Evolutionary conservation across 495 filamentous ascomycete genomes (phyloP).

Genomic region (Aspergillus nidulans): DNA sequence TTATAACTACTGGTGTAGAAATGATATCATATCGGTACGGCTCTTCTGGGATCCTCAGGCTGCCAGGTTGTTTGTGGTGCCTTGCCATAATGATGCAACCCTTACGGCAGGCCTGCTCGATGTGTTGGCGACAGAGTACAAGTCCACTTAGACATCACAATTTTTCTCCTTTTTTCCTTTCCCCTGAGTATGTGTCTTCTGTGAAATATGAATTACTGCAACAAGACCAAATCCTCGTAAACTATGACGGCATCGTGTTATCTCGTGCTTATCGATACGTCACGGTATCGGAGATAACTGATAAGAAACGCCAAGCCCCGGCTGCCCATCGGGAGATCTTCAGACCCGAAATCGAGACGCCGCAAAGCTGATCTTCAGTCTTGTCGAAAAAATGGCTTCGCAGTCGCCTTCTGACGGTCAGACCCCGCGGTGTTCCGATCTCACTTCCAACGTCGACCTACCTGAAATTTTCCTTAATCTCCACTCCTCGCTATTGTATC

Average conservation of each 20-base stretch:
- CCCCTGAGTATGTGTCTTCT: too few relatives aligned
- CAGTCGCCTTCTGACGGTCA: background rate
- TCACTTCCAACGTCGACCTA: too few relatives aligned
- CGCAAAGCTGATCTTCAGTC: background rate
- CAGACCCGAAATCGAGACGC: background rate
- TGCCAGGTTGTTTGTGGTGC: background rate
- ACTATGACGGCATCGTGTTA: background rate
- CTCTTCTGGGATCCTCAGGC: background rate
- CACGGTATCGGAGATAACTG: too few relatives aligned
- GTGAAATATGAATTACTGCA: too few relatives aligned
- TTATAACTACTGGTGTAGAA: background rate
- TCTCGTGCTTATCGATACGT: background rate
- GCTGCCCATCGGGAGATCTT: background rate
- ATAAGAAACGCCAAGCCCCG: background rate
- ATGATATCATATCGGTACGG: background rate
- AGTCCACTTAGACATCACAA: background rate
- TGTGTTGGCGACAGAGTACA: too few relatives aligned
- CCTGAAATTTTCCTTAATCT: background rate
- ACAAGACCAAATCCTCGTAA: background rate
- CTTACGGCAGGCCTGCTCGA: background rate
- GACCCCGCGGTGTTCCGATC: too few relatives aligned
- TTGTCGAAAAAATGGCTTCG: background rate
- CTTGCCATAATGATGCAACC: background rate
- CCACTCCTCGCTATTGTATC: too few relatives aligned
- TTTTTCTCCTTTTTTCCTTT: too few relatives aligned